Evolutionary conservation across 768 basidiomycete genomes (phyloP).

Genomic region (Leccinum rimulosum): DNA sequence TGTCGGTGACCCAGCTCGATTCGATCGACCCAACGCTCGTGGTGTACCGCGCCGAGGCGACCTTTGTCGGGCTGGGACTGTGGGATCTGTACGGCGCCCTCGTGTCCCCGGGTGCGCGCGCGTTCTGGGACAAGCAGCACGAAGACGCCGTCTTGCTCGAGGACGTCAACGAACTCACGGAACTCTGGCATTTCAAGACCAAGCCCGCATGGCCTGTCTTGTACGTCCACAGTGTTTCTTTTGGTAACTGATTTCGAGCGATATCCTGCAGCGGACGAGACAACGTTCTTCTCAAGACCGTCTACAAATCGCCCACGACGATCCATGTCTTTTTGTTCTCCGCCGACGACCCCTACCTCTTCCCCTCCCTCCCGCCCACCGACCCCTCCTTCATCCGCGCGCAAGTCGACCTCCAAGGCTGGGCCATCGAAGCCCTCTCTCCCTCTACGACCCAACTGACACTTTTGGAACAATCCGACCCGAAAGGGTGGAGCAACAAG

Average conservation of each 20-base stretch:
- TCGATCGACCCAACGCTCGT: constrained; percentile 96
- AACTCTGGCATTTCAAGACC: constrained; percentile 90
- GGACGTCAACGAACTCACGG: constrained; percentile 86
- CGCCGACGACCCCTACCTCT: constrained; percentile 83
- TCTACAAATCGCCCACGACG: constrained; percentile 94
- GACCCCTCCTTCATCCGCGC: constrained; percentile 85
- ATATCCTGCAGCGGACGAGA: constrained; percentile 72
- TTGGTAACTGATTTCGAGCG: not conserved
- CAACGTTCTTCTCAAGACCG: constrained; percentile 86
- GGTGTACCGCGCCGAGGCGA: constrained; percentile 94
- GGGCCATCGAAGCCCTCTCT: constrained; percentile 94
- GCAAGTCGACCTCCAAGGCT: constrained; percentile 97
- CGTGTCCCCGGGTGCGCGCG: constrained; percentile 77
- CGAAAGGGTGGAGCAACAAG: constrained; percentile 96
- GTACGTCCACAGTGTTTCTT: constrained; percentile 45
- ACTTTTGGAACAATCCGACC: constrained; percentile 93
- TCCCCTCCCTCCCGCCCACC: constrained; percentile 63
- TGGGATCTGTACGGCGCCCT: constrained; percentile 94
- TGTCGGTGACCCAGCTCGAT: constrained; percentile 92
- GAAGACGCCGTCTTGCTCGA: constrained; percentile 86
- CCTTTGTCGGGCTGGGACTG: constrained; percentile 91
- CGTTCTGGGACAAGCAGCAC: constrained; percentile 86
- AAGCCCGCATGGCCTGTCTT: constrained; percentile 93
- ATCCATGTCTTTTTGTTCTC: constrained; percentile 97
- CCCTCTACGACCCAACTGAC: constrained; percentile 94